These are phyloP conservation scores for Rhodotorula sp. DNA, from an alignment of 1,284 basidiomycete genomes.

Conservation along the genomic window DNA sequence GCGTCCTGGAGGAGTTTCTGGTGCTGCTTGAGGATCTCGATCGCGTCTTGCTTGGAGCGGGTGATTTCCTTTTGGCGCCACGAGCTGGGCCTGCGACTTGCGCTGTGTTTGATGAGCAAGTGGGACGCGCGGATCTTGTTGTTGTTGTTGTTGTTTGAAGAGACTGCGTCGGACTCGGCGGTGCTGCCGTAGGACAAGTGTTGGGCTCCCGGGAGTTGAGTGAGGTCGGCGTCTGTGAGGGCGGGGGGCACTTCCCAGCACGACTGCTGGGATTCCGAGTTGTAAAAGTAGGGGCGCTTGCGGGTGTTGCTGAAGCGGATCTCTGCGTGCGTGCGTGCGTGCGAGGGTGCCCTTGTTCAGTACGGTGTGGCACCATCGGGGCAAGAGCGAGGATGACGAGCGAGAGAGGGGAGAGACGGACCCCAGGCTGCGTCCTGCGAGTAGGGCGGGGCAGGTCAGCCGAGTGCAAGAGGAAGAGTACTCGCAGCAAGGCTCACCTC, in stretches of 20 bases:
- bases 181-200: constrained; percentile 51
- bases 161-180: neutral
- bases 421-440: constrained; percentile 9
- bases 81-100: constrained; percentile 79
- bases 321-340: constrained; percentile 52
- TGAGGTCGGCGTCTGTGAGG: constrained; percentile 63
- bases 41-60: constrained; percentile 64
- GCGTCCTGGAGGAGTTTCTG: constrained; percentile 49
- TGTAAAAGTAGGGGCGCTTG: constrained; percentile 84
- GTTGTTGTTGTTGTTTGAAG: constrained; percentile 42
- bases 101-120: constrained; percentile 86
- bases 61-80: constrained; percentile 74
- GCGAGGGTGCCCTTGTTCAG: neutral
- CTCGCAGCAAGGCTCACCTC: neutral
- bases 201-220: constrained; percentile 67
- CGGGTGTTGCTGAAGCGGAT: constrained; percentile 78
- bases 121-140: constrained; percentile 87
- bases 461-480: too few relatives aligned
- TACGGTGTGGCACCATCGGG: neutral
- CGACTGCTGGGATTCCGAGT: constrained; percentile 67
- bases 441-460: neutral
- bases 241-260: constrained; percentile 77
- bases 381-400: neutral
- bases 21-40: constrained; percentile 67
- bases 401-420: constrained; percentile 1